A percentile compares a stretch with the other conserved stretches of the same genome.
Conservation (phyloP, 2,329 filamentous ascomycete species). For the Colletotrichum horii region DNA sequence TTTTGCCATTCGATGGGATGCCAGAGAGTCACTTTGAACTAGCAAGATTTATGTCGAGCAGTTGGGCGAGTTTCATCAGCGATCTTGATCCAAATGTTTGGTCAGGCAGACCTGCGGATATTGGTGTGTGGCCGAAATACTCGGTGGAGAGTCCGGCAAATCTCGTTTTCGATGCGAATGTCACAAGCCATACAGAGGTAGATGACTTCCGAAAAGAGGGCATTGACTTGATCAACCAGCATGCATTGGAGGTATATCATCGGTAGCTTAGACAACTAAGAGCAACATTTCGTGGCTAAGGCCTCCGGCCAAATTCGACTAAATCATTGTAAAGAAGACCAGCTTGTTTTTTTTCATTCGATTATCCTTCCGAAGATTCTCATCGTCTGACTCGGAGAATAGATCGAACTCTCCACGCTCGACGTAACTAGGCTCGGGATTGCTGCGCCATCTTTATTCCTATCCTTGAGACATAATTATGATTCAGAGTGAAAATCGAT, state of each 20-base stretch:
- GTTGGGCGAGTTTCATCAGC: not conserved
- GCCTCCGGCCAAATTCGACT: not conserved
- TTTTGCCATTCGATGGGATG: not conserved
- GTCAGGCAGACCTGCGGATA: not conserved
- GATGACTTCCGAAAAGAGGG: not conserved
- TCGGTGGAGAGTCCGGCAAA: not conserved
- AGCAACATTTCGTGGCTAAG: not conserved
- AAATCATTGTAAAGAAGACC: not conserved
- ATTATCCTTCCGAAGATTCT: too few relatives aligned
- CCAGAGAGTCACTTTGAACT: not conserved
- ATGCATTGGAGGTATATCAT: not conserved
- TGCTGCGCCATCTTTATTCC: not conserved
- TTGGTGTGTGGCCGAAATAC: not conserved
- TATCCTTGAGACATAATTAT: too few relatives aligned
- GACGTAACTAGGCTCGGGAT: too few relatives aligned
- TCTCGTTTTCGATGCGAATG: not conserved
- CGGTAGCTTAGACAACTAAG: not conserved
- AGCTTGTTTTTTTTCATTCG: too few relatives aligned
- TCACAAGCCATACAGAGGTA: not conserved
- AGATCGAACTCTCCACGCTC: too few relatives aligned
- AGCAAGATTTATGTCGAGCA: not conserved
- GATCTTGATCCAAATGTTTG: not conserved
- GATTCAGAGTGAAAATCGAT: rapidly evolving
- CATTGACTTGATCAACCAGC: not conserved
- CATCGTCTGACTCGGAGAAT: too few relatives aligned